Percentiles rank a stretch among this genome's conserved stretches.
These are phyloP conservation scores for Wickerhamomyces chaumierensis DNA, from an alignment of 805 yeast genomes.

Conservation along the genomic window DNA sequence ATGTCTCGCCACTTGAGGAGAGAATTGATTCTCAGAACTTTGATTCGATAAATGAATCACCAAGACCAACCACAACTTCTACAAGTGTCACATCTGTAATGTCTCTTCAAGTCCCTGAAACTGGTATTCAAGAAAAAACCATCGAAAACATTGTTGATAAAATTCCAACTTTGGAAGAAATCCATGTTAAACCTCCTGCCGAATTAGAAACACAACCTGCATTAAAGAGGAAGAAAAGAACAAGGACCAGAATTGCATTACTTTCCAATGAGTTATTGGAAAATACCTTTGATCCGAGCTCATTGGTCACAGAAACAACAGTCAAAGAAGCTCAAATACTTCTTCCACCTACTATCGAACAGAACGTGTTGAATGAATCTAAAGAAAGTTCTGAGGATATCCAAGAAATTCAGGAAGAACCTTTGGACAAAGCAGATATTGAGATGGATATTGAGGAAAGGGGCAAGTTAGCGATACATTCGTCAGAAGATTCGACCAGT, in stretches of 20 bases:
- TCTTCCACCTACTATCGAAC: no score
- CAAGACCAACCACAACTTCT: neutral
- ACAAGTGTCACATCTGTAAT: no score
- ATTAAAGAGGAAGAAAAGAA: neutral
- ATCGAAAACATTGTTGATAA: no score
- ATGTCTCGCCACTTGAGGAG: neutral
- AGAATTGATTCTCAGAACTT: neutral
- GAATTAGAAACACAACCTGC: neutral
- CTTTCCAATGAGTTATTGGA: neutral
- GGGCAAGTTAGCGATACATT: neutral
- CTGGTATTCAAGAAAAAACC: no score
- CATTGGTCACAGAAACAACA: neutral
- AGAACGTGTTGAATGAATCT: no score
- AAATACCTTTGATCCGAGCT: neutral
- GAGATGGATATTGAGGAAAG: no score
- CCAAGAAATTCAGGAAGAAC: slow-evolving; percentile 1
- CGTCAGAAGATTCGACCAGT: neutral
- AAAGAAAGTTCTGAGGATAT: neutral
- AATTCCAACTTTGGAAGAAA: no score
- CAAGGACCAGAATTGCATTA: neutral
- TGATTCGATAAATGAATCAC: neutral
- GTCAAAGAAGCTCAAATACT: no score
- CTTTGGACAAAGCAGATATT: neutral
- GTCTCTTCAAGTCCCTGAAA: no score
- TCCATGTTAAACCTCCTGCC: no score